These are phyloP conservation scores for Cytospora mali DNA, from an alignment of 2,329 filamentous ascomycete genomes.

Conservation along the genomic window DNA sequence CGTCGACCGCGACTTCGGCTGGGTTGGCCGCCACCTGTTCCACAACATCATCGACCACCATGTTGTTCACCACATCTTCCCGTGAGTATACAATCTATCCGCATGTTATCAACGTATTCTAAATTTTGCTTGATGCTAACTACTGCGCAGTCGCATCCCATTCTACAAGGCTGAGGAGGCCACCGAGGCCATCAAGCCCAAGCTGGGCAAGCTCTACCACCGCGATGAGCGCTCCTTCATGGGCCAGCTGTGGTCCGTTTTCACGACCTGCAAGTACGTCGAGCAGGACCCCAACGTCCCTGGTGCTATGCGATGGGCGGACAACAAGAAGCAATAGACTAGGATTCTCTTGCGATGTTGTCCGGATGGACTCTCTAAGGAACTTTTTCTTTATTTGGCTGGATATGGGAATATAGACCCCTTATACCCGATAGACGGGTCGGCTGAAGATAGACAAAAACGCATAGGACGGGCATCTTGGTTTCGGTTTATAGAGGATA, in stretches of 20 bases:
- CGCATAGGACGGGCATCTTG: neutral
- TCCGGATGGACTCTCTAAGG: neutral
- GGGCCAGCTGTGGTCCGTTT: conserved; percentile 49
- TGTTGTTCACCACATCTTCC: conserved; percentile 65
- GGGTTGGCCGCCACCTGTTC: conserved; percentile 66
- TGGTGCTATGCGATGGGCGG: conserved; percentile 42
- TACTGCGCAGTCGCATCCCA: conserved; percentile 49
- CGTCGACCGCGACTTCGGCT: conserved; percentile 66
- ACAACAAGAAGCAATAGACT: conserved; percentile 30
- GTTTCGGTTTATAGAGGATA: neutral
- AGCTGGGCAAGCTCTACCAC: conserved; percentile 59
- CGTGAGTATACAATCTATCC: conserved; percentile 43
- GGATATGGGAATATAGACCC: neutral
- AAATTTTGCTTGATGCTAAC: conserved; percentile 6
- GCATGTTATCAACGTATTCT: neutral
- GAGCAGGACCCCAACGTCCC: conserved; percentile 43
- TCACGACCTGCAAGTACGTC: conserved; percentile 51
- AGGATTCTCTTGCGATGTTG: neutral
- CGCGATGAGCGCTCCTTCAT: conserved; percentile 48
- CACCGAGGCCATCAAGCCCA: conserved; percentile 56
- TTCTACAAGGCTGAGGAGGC: conserved; percentile 64
- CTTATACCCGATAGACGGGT: conserved; percentile 1
- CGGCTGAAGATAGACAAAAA: neutral
- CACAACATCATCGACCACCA: conserved; percentile 68
- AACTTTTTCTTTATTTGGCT: neutral